These are phyloP conservation scores for Calonectria multiphialidica DNA, from an alignment of 2,329 filamentous ascomycete species.

Conservation along the genomic window DNA sequence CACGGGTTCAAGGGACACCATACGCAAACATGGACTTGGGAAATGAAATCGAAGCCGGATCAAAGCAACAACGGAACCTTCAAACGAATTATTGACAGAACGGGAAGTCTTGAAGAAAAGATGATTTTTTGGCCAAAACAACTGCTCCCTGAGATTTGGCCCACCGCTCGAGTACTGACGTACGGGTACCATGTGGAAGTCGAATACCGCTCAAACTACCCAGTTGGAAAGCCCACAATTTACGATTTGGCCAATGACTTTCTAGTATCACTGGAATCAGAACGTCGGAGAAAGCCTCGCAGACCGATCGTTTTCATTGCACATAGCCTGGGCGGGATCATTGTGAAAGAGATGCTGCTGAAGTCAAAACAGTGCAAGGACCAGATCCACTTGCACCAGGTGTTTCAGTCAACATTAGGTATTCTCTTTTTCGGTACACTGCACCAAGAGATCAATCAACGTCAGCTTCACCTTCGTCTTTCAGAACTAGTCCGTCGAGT, in stretches of 20 bases:
- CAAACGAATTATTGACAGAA: neutral
- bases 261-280: constrained; percentile 47
- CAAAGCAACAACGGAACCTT: neutral
- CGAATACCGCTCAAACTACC: constrained; percentile 36
- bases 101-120: neutral
- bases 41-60: neutral
- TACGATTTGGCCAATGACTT: constrained; percentile 51
- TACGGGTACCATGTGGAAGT: constrained; percentile 48
- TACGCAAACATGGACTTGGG: neutral
- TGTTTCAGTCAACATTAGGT: neutral
- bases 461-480: neutral
- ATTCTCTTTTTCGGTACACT: neutral
- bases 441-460: neutral
- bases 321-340: constrained; percentile 50
- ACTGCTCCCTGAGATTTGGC: constrained; percentile 34
- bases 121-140: constrained; percentile 37
- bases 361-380: constrained; percentile 30
- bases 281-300: constrained; percentile 34
- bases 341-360: constrained; percentile 48
- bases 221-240: constrained; percentile 43
- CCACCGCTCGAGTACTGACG: constrained; percentile 43
- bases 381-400: constrained; percentile 45
- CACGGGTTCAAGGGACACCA: neutral
- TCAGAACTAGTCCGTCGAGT: neutral
- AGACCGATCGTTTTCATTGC: constrained; percentile 47